Base-by-base conservation (phyloP, 305 asterid species). In the Withania somnifera region DNA sequence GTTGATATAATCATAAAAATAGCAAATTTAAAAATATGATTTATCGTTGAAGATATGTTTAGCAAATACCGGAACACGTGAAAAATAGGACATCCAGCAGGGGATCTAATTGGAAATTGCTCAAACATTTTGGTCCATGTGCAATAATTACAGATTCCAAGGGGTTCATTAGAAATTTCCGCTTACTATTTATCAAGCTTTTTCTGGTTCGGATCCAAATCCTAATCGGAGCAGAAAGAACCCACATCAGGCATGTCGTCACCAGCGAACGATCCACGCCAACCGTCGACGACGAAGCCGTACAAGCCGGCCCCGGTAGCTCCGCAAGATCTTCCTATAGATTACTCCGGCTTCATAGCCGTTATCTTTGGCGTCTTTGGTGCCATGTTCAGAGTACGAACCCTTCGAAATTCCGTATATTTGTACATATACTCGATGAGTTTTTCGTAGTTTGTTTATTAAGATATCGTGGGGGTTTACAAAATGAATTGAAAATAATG, bases 291-390 rank as follows among this genome's bases (percentile, higher is more conserved):
- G 84, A 93, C 93, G 75, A 87, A 90, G 85, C 97, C 98, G 58
- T 94, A 83, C 90, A 91, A 91, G 86, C 90, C 90, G 11, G 82
- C 88, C 66, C 28, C 81, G 17, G 82, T 94, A 63, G 87, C 92
- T 34, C 89, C 92, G n/a, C 92, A 95, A 51, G 98, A 95, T 84
- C 93, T 88, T 75, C 98, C 99, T 26, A 61, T 95, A 36, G 99
- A 95, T 81, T 95, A 94, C 87, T 92, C 97, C 38, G 98, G 98
- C 14, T 93, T 94, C 85, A 87, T 95, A 84, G 97, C 98, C 76
- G 97, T 95, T 51, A 34, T 95, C 28, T 95, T 93, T 84, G 98
- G 98, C 73, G 97, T 95, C 77, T 88, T 95, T 36, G 98, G 99
- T 77, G 97, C 97, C 19, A 95, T 94, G 99, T 95, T 94, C 89